Percentiles rank a stretch among this genome's conserved stretches.
These are phyloP conservation scores for Auxenochlorella protothecoides DNA, from an alignment of 139 green algal genomes.

Conservation along the genomic window DNA sequence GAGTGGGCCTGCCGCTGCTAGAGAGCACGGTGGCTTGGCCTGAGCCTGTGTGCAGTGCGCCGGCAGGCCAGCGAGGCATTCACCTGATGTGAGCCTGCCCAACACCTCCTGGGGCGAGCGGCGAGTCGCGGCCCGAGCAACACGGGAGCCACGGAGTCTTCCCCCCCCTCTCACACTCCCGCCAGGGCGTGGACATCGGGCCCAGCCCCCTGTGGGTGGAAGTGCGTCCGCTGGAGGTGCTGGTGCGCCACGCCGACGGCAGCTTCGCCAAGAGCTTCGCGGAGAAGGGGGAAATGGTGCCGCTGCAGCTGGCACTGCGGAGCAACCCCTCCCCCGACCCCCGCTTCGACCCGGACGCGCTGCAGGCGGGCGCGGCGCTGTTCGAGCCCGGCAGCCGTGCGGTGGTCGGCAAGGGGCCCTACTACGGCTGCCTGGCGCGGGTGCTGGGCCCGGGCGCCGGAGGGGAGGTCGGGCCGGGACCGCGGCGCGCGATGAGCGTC, in stretches of 20 bases:
- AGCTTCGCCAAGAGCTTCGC: slow-evolving; percentile 69
- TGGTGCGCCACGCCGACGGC: slow-evolving; percentile 59
- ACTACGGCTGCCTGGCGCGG: slow-evolving; percentile 69
- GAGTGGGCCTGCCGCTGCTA: no score
- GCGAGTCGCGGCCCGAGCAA: not conserved
- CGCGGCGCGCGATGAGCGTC: no score
- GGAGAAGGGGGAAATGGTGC: slow-evolving; percentile 47
- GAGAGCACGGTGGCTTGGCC: no score
- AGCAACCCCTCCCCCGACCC: slow-evolving; percentile 40
- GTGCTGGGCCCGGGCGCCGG: slow-evolving; percentile 29
- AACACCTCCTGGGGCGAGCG: no score
- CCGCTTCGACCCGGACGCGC: slow-evolving; percentile 27
- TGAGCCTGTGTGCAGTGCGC: no score
- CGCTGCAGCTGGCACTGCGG: slow-evolving; percentile 36
- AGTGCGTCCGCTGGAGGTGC: slow-evolving; percentile 54
- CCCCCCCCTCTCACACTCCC: not conserved
- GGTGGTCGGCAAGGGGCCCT: slow-evolving; percentile 57
- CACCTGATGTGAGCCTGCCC: no score
- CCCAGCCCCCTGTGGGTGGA: slow-evolving; percentile 45
- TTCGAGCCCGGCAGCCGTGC: slow-evolving; percentile 28
- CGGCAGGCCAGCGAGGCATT: no score
- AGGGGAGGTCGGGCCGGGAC: no score
- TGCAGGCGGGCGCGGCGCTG: slow-evolving; percentile 4
- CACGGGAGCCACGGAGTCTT: not conserved
- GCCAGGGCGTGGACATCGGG: slow-evolving; percentile 45